A percentile compares a stretch with the other conserved stretches of the same genome.
Evolutionary conservation across 169 alveolate genomes (phyloP).

Genomic region (Cryptosporidium bovis): DNA sequence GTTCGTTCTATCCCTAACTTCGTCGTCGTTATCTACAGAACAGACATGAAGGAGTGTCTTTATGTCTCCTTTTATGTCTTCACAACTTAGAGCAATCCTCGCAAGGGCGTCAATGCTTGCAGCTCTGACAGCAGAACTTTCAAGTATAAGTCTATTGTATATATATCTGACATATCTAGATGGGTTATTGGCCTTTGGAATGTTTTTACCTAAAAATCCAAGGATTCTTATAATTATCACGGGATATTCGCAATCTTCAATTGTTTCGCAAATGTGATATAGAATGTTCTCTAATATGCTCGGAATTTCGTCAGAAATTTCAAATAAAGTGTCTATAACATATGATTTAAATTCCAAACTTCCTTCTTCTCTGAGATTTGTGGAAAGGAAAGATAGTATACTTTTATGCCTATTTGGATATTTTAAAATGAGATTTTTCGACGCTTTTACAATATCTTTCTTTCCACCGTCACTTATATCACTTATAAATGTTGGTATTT

Average conservation of each 20-base stretch:
- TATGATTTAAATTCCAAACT: conserved; percentile 88
- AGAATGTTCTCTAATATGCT: conserved; percentile 87
- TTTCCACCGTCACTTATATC: conserved; percentile 89
- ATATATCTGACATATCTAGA: conserved; percentile 93
- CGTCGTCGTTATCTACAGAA: conserved; percentile 82
- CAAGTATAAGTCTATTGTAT: conserved; percentile 95
- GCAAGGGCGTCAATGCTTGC: conserved; percentile 96
- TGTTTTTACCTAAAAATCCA: conserved; percentile 90
- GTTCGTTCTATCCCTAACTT: conserved; percentile 83
- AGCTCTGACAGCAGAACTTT: conserved; percentile 94
- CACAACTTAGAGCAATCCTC: conserved; percentile 85
- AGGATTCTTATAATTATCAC: conserved; percentile 87
- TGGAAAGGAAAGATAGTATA: conserved; percentile 89
- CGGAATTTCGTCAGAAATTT: conserved; percentile 86
- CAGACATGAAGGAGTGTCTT: conserved; percentile 78
- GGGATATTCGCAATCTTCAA: conserved; percentile 97
- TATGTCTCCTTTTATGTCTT: conserved; percentile 79
- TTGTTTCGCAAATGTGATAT: conserved; percentile 94
- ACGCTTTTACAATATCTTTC: conserved; percentile 91
- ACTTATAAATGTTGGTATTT: conserved; percentile 85
- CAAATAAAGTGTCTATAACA: conserved; percentile 92
- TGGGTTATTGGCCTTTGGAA: conserved; percentile 91
- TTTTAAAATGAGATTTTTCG: conserved; percentile 90
- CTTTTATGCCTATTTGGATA: conserved; percentile 92
- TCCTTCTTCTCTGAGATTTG: conserved; percentile 92